Evolutionary conservation across 371 early-diverging fungal species (phyloP), one percentile per base, ranked within the genome.

Genomic region (Mortierella sp.): DNA sequence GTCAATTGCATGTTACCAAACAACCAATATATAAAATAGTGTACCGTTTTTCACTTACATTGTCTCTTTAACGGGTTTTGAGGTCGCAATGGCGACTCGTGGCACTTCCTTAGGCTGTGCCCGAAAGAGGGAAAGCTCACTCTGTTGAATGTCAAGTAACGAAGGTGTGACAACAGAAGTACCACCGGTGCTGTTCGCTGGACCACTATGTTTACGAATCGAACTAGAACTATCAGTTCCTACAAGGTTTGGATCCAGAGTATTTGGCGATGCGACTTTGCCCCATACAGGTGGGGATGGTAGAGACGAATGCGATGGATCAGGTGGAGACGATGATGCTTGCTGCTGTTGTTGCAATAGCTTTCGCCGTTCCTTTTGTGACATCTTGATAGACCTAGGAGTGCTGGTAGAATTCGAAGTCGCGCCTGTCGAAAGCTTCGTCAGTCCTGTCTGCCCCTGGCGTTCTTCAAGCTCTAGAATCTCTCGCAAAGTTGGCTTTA

Each of bases 401-500:
- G 49, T 12, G n/a, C 26, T 28, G 2, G 59, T 8, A 1, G 40
- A 22, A 29, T n/a, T 15, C 8, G 40, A 22, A 29, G 32, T 15
- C 8, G 45, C 42, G 23, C 55, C 22, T 49, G 70, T 37, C 26
- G 34, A 15, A 3, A 23, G 19, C n/a, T 31, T 31, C 1, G 23
- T 43, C 12, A n/a, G 15, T 2, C 31, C 35, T 3, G 31, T 35
- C 43, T 68, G 68, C 9, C 51, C 67, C 6, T 82, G 74, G 2
- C 49, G 53, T 23, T 69, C 61, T 40, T 82, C 82, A 10, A 68
- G 73, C 3, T 76, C 77, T 34, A 76, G 34, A 32, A 87, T 86
- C 3, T 87, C 85, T 1, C 76, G 76, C 64, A 87, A 51, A 4
- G 87, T 84, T n/a, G 72, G 65, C 60, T 83, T 83, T 12, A 8